These are phyloP conservation scores for Ostreobium quekettii DNA, from an alignment of 139 green algal species.

Conservation along the genomic window DNA sequence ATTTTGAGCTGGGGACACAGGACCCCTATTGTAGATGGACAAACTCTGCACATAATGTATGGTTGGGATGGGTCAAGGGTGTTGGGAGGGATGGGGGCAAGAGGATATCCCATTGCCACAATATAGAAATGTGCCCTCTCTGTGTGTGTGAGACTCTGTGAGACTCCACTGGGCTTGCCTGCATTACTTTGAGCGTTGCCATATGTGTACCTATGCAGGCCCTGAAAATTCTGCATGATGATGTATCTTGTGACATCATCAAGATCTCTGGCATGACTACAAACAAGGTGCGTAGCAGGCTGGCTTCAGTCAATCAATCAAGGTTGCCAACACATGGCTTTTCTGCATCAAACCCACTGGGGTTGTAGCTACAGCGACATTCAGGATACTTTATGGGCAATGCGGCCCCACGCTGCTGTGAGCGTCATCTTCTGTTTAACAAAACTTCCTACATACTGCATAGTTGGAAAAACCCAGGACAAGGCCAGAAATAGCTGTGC, in stretches of 20 bases:
- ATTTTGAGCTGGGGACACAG: no score
- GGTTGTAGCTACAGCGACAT: no score
- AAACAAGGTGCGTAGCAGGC: neutral
- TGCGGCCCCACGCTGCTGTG: no score
- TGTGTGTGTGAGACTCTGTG: neutral
- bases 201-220: constrained; percentile 47
- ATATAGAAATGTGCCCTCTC: no score
- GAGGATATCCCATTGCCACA: no score
- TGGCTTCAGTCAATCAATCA: neutral
- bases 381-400: no score
- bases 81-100: neutral
- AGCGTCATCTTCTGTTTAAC: no score
- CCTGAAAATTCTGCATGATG: constrained; percentile 86
- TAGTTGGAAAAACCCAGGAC: no score
- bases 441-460: no score
- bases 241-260: constrained; percentile 96
- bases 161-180: neutral
- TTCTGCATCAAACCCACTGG: neutral
- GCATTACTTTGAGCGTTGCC: neutral
- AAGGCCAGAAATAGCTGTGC: no score
- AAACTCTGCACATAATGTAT: neutral
- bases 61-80: neutral
- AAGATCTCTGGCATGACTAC: constrained; percentile 84
- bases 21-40: no score
- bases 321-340: neutral